A percentile compares a stretch with the other conserved stretches of the same genome.
Evolutionary conservation across 1,284 basidiomycete species (phyloP).

Genomic region (Athelia sp.): DNA sequence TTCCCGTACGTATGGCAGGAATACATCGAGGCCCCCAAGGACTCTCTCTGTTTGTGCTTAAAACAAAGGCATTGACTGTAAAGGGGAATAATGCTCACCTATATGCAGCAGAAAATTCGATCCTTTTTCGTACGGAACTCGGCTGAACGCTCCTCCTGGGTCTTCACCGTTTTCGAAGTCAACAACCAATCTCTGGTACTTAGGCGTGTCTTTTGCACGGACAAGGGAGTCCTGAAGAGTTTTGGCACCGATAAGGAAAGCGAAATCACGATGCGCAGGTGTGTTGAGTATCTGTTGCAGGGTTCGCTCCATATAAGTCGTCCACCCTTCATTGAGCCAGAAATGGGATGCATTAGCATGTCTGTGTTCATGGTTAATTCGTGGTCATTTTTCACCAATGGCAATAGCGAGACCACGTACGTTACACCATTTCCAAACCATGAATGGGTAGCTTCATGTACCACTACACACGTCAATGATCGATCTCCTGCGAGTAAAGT

Average conservation of each 20-base stretch:
- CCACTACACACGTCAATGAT: slow-evolving; percentile 82
- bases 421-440: slow-evolving; percentile 88
- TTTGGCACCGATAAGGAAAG: slow-evolving; percentile 74
- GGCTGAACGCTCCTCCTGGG: slow-evolving; percentile 78
- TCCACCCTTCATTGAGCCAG: slow-evolving; percentile 95
- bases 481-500: slow-evolving; percentile 82
- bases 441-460: slow-evolving; percentile 75
- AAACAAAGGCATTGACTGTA: not conserved
- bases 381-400: no score
- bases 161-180: slow-evolving; percentile 83
- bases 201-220: slow-evolving; percentile 53
- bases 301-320: slow-evolving; percentile 89
- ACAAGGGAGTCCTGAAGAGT: slow-evolving; percentile 70
- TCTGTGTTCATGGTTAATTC: no score
- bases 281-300: slow-evolving; percentile 73
- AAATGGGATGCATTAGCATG: slow-evolving; percentile 74
- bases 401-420: slow-evolving; percentile 33
- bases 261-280: slow-evolving; percentile 79
- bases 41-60: slow-evolving; percentile 50
- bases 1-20: slow-evolving; percentile 77
- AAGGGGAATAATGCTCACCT: slow-evolving; percentile 32
- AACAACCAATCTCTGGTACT: slow-evolving; percentile 84
- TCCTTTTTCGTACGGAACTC: slow-evolving; percentile 73
- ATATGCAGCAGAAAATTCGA: slow-evolving; percentile 68
- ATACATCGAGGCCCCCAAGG: slow-evolving; percentile 84